Base-by-base conservation (phyloP, 148 eudicot species). In the Chenopodium suecicum region DNA sequence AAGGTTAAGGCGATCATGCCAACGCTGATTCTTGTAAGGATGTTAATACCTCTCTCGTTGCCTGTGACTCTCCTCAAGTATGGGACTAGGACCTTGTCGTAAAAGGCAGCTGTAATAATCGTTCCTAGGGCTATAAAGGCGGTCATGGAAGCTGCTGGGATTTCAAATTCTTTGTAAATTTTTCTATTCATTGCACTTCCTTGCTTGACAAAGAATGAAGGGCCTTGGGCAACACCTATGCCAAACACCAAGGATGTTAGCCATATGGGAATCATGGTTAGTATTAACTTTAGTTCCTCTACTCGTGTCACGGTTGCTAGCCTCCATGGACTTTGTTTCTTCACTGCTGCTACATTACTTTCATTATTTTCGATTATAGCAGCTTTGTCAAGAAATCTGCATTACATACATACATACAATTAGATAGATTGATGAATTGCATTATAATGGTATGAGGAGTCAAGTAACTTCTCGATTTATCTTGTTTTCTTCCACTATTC, bases 121-220 rank as follows among this genome's bases (percentile, higher is more conserved):
- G 87, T 81, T 10, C 87, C 87, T n/a, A 86, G 11, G 74, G 86
- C 90, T 0, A 86, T 32, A 1, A 90, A 31, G 77, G 88, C 68
- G 63, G 77, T 80, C 1, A 88, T 70, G 0, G 93, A 83, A 68
- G 91, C 93, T 9, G 95, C 86, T 44, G 95, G 93, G 79, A 92
- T 83, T 14, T 64, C 79, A 52, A 90, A 89, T 3, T 73, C 32
- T 63, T 37, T 47, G 64, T 66, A 13, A 60, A 92, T 58, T 64
- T 31, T 79, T 4, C 89, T 88, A 79, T 92, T 47, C 73, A 89
- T 84, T 4, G 79, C 80, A 1, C 74, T 77, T 47, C 86, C 83
- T 86, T 90, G 95, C 80, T 92, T 92, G 80, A 89, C 75, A 78
- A 92, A 92, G 87, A 92, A 92, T 20, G 95, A 90, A 6, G 85